Evolutionary conservation across 176 grass and related monocot genomes (phyloP), one percentile per base, ranked within the genome.

Genomic region (Cymbopogon citratus): DNA sequence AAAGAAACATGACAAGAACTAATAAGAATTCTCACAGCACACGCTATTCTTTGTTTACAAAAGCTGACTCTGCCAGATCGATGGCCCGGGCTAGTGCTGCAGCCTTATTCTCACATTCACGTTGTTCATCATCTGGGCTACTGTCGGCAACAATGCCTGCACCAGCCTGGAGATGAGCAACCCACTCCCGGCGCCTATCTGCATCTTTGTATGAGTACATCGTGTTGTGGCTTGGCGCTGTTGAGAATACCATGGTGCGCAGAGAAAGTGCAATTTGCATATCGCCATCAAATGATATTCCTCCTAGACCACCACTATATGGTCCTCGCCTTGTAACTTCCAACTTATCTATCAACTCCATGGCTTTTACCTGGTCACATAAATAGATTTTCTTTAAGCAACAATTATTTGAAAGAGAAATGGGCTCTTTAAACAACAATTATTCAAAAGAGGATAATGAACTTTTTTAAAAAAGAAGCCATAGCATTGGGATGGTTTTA

Each of bases 61-160:
- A 98, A 69, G 95, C 89, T 7, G 92, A 91, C 71, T 98, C 95
- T 0, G 92, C 92, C 60, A 95, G 95, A 81, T 98, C 90, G 33
- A 98, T 95, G 19, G 95, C 95, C 63, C 90, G 85, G 78, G 92
- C 88, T 27, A 98, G 83, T 49, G 86, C 92, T 5, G 92, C 95
- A 1, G 95, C 95, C 85, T 95, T 98, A 43, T 95, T 98, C 74
- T 98, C 90, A 12, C 95, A 95, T 74, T 98, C 95, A 21, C 83
- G 85, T 38, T 95, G 92, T 69, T 95, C 95, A 3, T 98, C 95
- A 1, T 98, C 90, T 24, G 95, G 95, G 46, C 76, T 82, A 74
- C 95, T 98, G 84, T 98, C 95, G 12, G 95, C 95, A 40, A 98
- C 95, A 64, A 98, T 95, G 74, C 92, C 95, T 1, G 92, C 95